These are phyloP conservation scores for Eutrema salsugineum DNA, from an alignment of 441 rosid genomes.

Conservation along the genomic window DNA sequence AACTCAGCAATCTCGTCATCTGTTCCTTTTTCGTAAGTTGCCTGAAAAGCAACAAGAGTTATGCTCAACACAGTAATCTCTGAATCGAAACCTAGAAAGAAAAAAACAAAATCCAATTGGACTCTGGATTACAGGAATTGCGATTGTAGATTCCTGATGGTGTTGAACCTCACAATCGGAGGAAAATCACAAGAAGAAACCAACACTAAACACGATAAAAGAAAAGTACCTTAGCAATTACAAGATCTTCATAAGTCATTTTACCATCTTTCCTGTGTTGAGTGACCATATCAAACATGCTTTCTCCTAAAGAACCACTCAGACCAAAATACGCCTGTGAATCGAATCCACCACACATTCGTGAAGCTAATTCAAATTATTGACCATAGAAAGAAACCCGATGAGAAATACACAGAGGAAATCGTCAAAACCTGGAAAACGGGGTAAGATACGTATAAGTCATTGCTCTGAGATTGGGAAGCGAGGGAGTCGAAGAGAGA, in stretches of 20 bases:
- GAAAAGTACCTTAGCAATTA: slow-evolving; percentile 61
- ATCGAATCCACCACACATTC: background rate
- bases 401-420: background rate
- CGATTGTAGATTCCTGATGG: background rate
- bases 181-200: background rate
- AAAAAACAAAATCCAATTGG: background rate
- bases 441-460: slow-evolving; percentile 41
- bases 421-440: slow-evolving; percentile 58
- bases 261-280: slow-evolving; percentile 59
- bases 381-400: background rate
- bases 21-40: slow-evolving; percentile 78
- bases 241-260: slow-evolving; percentile 67
- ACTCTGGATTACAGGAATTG: background rate
- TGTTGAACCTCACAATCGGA: background rate
- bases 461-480: slow-evolving; percentile 54
- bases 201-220: background rate
- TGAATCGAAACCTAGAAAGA: background rate
- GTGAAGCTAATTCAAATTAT: background rate
- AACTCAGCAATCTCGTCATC: slow-evolving; percentile 82
- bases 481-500: slow-evolving; percentile 59
- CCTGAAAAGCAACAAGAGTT: slow-evolving; percentile 37
- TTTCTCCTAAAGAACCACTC: slow-evolving; percentile 55
- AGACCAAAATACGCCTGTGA: slow-evolving; percentile 58
- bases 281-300: slow-evolving; percentile 62
- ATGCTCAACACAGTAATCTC: background rate